Evolutionary conservation across 2,329 filamentous ascomycete species (phyloP).

Genomic region (Phialophora verrucosa): DNA sequence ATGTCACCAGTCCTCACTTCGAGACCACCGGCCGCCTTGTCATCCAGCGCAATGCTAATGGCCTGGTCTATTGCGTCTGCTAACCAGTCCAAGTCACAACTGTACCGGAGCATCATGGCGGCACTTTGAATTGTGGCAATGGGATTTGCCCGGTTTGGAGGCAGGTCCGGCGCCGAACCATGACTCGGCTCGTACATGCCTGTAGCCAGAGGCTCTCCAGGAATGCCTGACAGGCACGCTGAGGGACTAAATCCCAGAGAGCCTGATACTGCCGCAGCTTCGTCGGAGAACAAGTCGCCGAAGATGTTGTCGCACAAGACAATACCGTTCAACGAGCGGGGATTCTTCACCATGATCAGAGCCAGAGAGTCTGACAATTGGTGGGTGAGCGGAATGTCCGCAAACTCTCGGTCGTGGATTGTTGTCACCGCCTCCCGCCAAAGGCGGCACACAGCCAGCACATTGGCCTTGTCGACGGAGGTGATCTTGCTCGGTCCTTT

Average conservation of each 20-base stretch:
- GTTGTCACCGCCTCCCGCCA: constrained; percentile 84
- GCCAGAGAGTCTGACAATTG: constrained; percentile 91
- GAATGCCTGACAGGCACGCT: constrained; percentile 80
- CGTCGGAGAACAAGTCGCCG: constrained; percentile 90
- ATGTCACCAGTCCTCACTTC: constrained; percentile 81
- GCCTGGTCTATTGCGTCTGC: constrained; percentile 79
- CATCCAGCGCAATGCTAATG: constrained; percentile 76
- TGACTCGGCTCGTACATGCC: constrained; percentile 96
- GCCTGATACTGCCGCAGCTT: constrained; percentile 87
- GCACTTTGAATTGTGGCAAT: constrained; percentile 87
- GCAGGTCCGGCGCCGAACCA: constrained; percentile 54
- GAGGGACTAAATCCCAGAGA: constrained; percentile 83
- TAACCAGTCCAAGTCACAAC: constrained; percentile 75
- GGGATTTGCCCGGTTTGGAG: constrained; percentile 81
- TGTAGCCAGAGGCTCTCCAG: constrained; percentile 61
- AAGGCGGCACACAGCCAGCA: constrained; percentile 81
- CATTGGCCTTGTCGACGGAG: constrained; percentile 92
- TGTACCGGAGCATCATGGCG: constrained; percentile 93
- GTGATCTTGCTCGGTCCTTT: constrained; percentile 73
- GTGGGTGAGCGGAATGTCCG: constrained; percentile 77
- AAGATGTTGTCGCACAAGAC: constrained; percentile 89
- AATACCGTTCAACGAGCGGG: constrained; percentile 79
- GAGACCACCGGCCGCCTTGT: constrained; percentile 35
- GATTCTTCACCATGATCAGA: constrained; percentile 92
- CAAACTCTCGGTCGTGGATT: constrained; percentile 82